Percentiles rank a stretch among this genome's conserved stretches.
phyloP scores from a whole-genome alignment of 257 asterid genomes.

The Rauvolfia tetraphylla region DNA sequence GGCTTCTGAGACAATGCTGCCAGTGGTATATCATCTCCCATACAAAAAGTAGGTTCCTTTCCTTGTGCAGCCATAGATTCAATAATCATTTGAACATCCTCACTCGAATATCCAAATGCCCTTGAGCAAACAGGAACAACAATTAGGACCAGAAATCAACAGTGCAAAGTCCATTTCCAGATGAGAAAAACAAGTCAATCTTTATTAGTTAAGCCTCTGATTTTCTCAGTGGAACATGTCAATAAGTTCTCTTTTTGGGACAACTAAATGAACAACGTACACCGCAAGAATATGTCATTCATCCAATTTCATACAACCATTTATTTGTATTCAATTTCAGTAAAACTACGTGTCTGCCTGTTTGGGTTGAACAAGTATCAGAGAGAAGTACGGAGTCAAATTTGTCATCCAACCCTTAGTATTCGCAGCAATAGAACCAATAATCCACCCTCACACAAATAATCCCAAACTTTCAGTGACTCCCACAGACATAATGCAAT shows the following conservation, averaged over 20 bases:
- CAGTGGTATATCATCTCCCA: conserved; percentile 99
- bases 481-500: too few relatives aligned
- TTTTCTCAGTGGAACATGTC: background rate
- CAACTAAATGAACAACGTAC: background rate
- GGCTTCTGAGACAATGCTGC: conserved; percentile 84
- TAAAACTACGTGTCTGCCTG: background rate
- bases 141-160: conserved; percentile 12
- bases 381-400: background rate
- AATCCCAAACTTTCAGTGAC: too few relatives aligned
- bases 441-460: too few relatives aligned
- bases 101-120: conserved; percentile 96
- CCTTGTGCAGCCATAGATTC: conserved; percentile 99
- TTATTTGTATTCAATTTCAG: background rate
- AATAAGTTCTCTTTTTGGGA: background rate
- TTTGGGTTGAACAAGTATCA: background rate
- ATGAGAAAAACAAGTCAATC: background rate
- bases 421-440: too few relatives aligned
- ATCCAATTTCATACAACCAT: background rate
- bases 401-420: background rate
- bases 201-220: background rate
- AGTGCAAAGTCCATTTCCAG: background rate
- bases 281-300: background rate
- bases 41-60: conserved; percentile 99
- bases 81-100: conserved; percentile 99
- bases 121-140: conserved; percentile 39